Evolutionary conservation across 495 filamentous ascomycete genomes (phyloP).

Genomic region (Evansstolkia leycettana): DNA sequence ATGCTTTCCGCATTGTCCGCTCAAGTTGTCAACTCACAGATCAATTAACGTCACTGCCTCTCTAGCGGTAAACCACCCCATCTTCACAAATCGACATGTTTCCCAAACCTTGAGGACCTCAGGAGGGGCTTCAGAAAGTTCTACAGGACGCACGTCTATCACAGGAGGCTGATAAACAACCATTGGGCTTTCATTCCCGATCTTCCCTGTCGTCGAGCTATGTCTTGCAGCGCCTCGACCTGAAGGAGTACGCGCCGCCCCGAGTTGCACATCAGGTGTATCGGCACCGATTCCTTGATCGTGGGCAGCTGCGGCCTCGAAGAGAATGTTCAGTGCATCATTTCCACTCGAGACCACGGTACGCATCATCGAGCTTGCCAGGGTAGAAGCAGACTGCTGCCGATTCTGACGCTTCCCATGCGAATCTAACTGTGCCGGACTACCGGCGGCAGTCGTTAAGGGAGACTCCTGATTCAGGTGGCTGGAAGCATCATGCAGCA

Average conservation of each 20-base stretch:
- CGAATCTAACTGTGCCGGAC: background rate
- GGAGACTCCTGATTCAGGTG: no score
- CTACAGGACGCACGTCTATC: slow-evolving; percentile 14
- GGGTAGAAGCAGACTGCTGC: slow-evolving; percentile 19
- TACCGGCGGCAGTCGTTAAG: background rate
- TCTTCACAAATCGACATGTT: slow-evolving; percentile 37
- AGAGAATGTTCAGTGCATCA: slow-evolving; percentile 41
- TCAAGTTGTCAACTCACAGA: slow-evolving; percentile 32
- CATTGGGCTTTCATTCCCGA: background rate
- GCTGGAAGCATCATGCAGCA: background rate
- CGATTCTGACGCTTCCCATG: slow-evolving; percentile 1
- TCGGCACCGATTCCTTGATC: slow-evolving; percentile 13
- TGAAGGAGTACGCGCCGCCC: slow-evolving; percentile 4
- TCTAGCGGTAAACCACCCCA: slow-evolving; percentile 41
- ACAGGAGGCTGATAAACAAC: background rate
- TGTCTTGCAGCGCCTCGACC: background rate
- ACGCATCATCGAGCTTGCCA: slow-evolving; percentile 36
- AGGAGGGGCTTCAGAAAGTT: slow-evolving; percentile 16
- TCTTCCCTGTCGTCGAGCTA: background rate
- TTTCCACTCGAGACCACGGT: slow-evolving; percentile 38
- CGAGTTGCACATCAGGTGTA: slow-evolving; percentile 8
- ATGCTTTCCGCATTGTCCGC: slow-evolving; percentile 7
- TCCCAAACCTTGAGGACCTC: slow-evolving; percentile 35
- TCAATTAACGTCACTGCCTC: slow-evolving; percentile 38
- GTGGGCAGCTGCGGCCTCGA: slow-evolving; percentile 36